Conservation (phyloP, 495 filamentous ascomycete genomes). For the Corynascus novoguineensis region DNA sequence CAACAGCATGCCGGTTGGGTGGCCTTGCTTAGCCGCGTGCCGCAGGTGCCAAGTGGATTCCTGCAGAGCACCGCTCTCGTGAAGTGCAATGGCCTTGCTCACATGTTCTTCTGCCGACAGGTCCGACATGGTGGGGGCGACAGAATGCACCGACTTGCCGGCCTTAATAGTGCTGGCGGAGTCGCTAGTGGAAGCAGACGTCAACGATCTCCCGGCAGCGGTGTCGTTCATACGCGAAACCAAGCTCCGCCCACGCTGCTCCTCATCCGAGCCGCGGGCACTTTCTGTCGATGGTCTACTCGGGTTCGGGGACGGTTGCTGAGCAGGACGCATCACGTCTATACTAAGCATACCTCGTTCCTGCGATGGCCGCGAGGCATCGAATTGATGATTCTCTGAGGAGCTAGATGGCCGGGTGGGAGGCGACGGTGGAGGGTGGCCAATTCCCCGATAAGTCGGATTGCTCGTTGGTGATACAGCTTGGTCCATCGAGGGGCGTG, state of each 20-base stretch:
- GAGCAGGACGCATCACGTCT: slow-evolving; percentile 29
- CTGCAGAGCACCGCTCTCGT: slow-evolving; percentile 76
- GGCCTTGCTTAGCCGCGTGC: slow-evolving; percentile 74
- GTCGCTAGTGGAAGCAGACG: slow-evolving; percentile 56
- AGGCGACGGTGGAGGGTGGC: slow-evolving; percentile 52
- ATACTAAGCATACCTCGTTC: slow-evolving; percentile 44
- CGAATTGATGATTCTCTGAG: slow-evolving; percentile 35
- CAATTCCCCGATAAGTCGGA: slow-evolving; percentile 31
- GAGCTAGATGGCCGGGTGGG: slow-evolving; percentile 48
- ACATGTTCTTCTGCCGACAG: slow-evolving; percentile 82
- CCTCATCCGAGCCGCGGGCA: slow-evolving; percentile 35
- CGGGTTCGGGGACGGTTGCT: slow-evolving; percentile 38
- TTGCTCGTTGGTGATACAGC: slow-evolving; percentile 44
- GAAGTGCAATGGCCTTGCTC: slow-evolving; percentile 76
- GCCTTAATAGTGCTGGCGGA: slow-evolving; percentile 62
- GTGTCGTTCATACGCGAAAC: slow-evolving; percentile 36
- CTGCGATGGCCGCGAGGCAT: slow-evolving; percentile 35
- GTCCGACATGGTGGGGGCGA: slow-evolving; percentile 45
- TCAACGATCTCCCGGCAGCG: slow-evolving; percentile 34
- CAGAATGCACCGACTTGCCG: slow-evolving; percentile 47
- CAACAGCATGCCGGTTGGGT: slow-evolving; percentile 90
- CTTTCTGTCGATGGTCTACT: slow-evolving; percentile 47
- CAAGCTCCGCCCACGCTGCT: slow-evolving; percentile 33
- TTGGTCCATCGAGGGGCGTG: slow-evolving; percentile 58
- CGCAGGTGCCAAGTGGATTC: slow-evolving; percentile 95